Evolutionary conservation across 192 early-diverging fungal species (phyloP).

Genomic region (Coemansia sp.): DNA sequence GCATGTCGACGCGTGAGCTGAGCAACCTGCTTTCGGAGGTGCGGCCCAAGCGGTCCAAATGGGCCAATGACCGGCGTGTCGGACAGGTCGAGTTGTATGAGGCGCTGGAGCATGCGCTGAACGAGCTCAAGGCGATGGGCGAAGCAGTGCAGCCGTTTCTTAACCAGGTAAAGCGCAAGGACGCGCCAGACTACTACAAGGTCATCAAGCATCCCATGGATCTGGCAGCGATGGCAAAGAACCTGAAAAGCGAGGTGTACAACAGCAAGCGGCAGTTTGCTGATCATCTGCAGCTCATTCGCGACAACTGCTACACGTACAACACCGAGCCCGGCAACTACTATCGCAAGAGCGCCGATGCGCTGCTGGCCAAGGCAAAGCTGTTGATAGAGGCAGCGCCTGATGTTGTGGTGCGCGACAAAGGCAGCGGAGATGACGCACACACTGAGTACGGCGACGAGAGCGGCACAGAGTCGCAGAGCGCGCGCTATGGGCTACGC

Average conservation of each 20-base stretch:
- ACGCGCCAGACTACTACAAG: constrained; percentile 91
- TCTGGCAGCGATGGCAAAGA: constrained; percentile 84
- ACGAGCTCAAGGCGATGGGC: constrained; percentile 77
- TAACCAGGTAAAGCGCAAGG: constrained; percentile 80
- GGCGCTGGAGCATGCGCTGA: constrained; percentile 79
- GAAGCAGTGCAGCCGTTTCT: constrained; percentile 85
- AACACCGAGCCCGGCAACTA: constrained; percentile 87
- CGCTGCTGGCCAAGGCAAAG: constrained; percentile 75
- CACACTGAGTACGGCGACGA: constrained; percentile 60
- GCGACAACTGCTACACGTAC: constrained; percentile 88
- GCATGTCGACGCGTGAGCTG: constrained; percentile 68
- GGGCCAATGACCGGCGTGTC: constrained; percentile 82
- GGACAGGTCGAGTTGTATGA: constrained; percentile 93
- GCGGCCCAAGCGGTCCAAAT: constrained; percentile 79
- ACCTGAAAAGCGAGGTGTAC: constrained; percentile 79
- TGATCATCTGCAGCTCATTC: constrained; percentile 87
- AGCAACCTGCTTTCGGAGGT: constrained; percentile 74
- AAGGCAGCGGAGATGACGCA: constrained; percentile 58
- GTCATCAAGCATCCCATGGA: constrained; percentile 97
- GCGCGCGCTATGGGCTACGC: constrained; percentile 13
- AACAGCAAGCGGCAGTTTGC: constrained; percentile 84
- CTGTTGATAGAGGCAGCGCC: constrained; percentile 78
- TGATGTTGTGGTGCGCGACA: constrained; percentile 74
- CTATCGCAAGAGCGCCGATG: constrained; percentile 80
- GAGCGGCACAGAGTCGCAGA: constrained; percentile 56